Evolutionary conservation across 495 filamentous ascomycete genomes (phyloP), one percentile per base, ranked within the genome.

Genomic region (Chaetomidium leptoderma): DNA sequence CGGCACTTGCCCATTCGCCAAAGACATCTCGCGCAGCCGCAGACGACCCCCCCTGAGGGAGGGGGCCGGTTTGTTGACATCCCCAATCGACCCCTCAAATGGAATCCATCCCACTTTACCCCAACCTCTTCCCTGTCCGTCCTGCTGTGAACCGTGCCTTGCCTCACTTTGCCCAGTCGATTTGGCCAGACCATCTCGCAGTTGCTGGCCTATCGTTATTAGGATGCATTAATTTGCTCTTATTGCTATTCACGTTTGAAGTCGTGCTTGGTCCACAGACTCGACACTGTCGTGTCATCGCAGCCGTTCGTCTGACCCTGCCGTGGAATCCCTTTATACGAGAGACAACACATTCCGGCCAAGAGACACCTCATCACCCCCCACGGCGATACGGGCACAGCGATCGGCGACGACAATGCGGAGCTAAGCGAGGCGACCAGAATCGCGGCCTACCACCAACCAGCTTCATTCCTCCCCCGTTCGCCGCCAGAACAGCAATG

Each of bases 61-160:
- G 19, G 37, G 37, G 30, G 7, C 13, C 16, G 14, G 54, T 57
- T 57, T 57, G 55, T 57, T 57, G 55, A 57, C 53, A 46, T 46
- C 21, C 53, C 53, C 9, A 13, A 14, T 19, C 1, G 26, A 45
- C 53, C 53, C 53, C 53, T 55, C 53, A 35, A 3, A 36, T 13
- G 4, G 32, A 4, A 7, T 3, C 14, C 23, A 46, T 48, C 44
- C 55, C 33, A 17, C 46, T 49, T 40, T 39, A 29, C 35, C 33
- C 55, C 32, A 10, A n/a, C n/a, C 11, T 39, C n/a, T 37, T 11
- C 43, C 42, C 17, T 55, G 19, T 23, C 17, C 46, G 19, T 23
- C 16, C 40, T 47, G 32, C 23, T 39, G 40, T 21, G 44, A 35
- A 47, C 43, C 53, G 33, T 36, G 30, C 35, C 42, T 10, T 45